Evolutionary conservation across 2,329 filamentous ascomycete species (phyloP), one percentile per base, ranked within the genome.

Genomic region (Aspergillus sp.): DNA sequence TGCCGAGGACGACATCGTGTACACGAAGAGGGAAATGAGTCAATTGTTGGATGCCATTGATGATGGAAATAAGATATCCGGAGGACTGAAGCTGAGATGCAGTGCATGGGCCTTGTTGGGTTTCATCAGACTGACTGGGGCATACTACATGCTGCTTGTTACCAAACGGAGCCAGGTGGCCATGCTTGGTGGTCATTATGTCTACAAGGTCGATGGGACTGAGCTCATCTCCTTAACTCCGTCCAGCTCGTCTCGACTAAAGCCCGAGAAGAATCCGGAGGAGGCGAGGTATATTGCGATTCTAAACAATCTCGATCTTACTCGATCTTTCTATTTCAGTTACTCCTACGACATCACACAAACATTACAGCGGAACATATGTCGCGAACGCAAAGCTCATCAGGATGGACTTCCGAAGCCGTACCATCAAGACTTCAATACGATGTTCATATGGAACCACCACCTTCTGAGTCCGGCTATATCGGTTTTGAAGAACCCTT

Each of bases 401-500:
- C 83, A 86, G 31, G 81, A 87, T 61, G 91, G 90, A 1, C 77
- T 82, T 12, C 79, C 85, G 2, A 83, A 85, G 29, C 81, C 84
- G 6, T 83, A 85, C 32, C 86, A 92, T 66, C 89, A 89, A 69
- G 96, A 97, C 71, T 90, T 90, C 72, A 96, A 97, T 69, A 86
- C 90, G 45, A 99, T 99, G 95, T 99, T 99, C 72, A 90, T 98
- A 2, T 99, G 95, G 95, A 99, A 99, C 68, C 87, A 91, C 66
- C 90, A 97, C 74, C 82, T 99, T 4, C 83, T 99, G 18, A 83
- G 89, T 60, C 93, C 95, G 0, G 92, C 90, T 0, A 81, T 85
- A 12, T 77, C 81, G 18, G 84, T 84, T 6, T 79, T 99, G 45
- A 89, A 89, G 63, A 90, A 93, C 67, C 88, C 91, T 0, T 96